Percentiles rank a stretch among this genome's conserved stretches.
These are phyloP conservation scores for Mycena belliarum DNA, from an alignment of 768 basidiomycete genomes.

Conservation along the genomic window DNA sequence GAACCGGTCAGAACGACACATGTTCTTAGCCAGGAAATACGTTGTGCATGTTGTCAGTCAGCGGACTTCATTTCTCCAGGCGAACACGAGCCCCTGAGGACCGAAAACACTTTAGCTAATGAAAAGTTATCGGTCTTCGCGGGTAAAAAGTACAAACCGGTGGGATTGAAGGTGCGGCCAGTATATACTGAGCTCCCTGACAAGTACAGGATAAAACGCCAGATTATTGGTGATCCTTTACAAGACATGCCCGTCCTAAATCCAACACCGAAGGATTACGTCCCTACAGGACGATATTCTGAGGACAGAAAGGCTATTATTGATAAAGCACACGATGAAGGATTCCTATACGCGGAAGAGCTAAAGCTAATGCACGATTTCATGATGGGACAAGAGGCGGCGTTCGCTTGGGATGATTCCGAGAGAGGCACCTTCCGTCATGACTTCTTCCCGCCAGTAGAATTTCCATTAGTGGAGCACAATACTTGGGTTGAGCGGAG, in stretches of 20 bases:
- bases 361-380: constrained; percentile 25
- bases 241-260: not conserved
- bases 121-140: not conserved
- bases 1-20: too few relatives aligned
- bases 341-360: constrained; percentile 30
- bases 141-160: not conserved
- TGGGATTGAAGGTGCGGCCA: not conserved
- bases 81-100: too few relatives aligned
- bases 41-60: too few relatives aligned
- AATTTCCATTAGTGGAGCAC: constrained; percentile 19
- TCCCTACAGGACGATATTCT: constrained; percentile 19
- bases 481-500: too few relatives aligned
- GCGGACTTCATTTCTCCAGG: too few relatives aligned
- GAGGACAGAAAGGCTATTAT: constrained; percentile 22
- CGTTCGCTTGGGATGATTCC: constrained; percentile 9
- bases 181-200: not conserved
- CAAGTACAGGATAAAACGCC: not conserved
- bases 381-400: constrained; percentile 22
- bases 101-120: too few relatives aligned
- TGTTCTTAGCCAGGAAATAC: too few relatives aligned
- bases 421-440: constrained; percentile 6
- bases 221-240: not conserved
- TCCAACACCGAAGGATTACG: constrained; percentile 25
- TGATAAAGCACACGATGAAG: constrained; percentile 18
- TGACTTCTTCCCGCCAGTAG: constrained; percentile 10